These are phyloP conservation scores for Fusarium beomiforme DNA, from an alignment of 2,329 filamentous ascomycete species.

Conservation along the genomic window DNA sequence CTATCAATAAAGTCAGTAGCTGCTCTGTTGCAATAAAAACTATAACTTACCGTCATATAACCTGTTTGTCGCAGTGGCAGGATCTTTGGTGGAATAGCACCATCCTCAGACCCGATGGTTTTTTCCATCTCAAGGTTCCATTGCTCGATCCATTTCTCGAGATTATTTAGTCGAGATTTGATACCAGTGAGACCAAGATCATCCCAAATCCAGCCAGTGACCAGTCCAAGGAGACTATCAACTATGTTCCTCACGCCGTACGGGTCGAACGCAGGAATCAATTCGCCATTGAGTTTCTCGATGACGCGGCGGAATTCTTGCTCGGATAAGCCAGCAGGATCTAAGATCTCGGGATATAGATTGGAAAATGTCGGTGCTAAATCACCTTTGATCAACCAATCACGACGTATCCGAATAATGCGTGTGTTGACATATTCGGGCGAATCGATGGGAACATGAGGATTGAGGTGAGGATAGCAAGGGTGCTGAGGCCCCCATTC, in stretches of 20 bases:
- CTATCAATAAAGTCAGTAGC: constrained; percentile 51
- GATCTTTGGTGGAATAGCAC: constrained; percentile 71
- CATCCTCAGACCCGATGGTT: constrained; percentile 61
- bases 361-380: constrained; percentile 94
- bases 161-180: constrained; percentile 73
- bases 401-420: constrained; percentile 89
- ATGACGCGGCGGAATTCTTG: constrained; percentile 86
- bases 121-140: constrained; percentile 83
- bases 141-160: constrained; percentile 85
- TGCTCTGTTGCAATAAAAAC: not conserved
- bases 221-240: constrained; percentile 79
- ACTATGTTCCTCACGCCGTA: constrained; percentile 80
- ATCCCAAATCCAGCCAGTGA: constrained; percentile 96
- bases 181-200: constrained; percentile 81
- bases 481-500: constrained; percentile 95
- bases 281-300: constrained; percentile 80
- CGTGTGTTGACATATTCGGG: constrained; percentile 80
- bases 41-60: constrained; percentile 78
- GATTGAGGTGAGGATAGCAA: constrained; percentile 92
- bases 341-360: constrained; percentile 93
- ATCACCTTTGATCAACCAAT: constrained; percentile 92
- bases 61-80: constrained; percentile 83
- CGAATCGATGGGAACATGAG: constrained; percentile 84
- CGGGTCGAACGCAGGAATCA: constrained; percentile 83
- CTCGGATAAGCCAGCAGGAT: constrained; percentile 83